phyloP scores from a whole-genome alignment of 23 red algal species.

The Gracilaria domingensis region DNA sequence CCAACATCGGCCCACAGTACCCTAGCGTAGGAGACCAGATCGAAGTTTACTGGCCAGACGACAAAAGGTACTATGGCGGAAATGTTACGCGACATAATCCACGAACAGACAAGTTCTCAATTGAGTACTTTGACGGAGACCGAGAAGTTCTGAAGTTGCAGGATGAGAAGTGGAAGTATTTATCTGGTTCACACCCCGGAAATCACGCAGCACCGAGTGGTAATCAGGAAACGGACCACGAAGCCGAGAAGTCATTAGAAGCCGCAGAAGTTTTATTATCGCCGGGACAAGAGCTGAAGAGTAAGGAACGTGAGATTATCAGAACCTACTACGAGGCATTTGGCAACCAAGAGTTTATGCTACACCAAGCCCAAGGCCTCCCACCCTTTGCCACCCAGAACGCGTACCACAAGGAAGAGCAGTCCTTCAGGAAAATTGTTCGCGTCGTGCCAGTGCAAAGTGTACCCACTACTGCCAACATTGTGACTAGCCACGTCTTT shows the following conservation, averaged over 20 bases:
- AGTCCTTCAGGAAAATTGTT: conserved; percentile 55
- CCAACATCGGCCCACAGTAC: background rate
- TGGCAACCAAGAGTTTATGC: background rate
- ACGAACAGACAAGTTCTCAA: background rate
- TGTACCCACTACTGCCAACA: conserved; percentile 34
- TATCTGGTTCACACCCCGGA: too few species aligned
- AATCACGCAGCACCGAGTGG: background rate
- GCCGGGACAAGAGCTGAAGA: background rate
- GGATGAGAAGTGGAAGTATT: background rate
- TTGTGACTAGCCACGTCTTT: conserved; percentile 40
- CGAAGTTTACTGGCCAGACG: conserved; percentile 21
- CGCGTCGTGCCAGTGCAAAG: background rate
- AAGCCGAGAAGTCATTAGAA: background rate
- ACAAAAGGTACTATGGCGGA: background rate
- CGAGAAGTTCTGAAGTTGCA: background rate
- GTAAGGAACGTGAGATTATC: background rate
- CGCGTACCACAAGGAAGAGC: conserved; percentile 33
- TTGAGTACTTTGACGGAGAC: conserved; percentile 5
- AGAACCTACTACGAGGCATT: background rate
- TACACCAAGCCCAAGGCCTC: conserved; percentile 25
- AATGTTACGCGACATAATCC: background rate
- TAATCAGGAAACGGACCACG: background rate
- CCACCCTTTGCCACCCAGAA: conserved; percentile 31
- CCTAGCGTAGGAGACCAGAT: background rate
- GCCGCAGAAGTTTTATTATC: background rate